These are phyloP conservation scores for Cucumis sativus DNA, from an alignment of 306 rosid genomes.

Conservation along the genomic window DNA sequence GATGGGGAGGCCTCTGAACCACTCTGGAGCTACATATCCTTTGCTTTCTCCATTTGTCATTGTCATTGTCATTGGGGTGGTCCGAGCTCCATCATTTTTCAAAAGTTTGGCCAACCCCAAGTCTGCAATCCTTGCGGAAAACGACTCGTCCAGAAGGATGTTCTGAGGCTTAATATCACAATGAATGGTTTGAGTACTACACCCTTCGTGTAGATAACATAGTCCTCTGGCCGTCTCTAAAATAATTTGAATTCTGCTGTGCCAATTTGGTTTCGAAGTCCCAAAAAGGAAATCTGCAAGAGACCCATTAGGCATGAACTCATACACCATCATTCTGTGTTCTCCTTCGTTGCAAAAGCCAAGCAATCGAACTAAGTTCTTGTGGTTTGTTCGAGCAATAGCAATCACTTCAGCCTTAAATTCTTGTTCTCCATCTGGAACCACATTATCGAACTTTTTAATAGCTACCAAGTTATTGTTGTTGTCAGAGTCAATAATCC, in stretches of 20 bases:
- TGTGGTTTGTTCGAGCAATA: constrained; percentile 23
- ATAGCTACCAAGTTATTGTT: constrained; percentile 20
- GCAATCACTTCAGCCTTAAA: constrained; percentile 22
- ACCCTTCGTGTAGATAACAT: constrained; percentile 29
- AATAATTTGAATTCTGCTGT: constrained; percentile 9
- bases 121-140: constrained; percentile 19
- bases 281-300: constrained; percentile 10
- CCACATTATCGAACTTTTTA: constrained; percentile 18
- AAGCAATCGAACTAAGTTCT: constrained; percentile 4
- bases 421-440: constrained; percentile 24
- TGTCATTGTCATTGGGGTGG: not conserved
- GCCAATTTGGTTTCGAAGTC: constrained; percentile 9
- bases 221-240: constrained; percentile 19
- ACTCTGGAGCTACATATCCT: constrained; percentile 38
- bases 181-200: constrained; percentile 26
- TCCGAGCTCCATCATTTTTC: constrained; percentile 19
- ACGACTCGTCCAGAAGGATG: constrained; percentile 24
- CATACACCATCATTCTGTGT: constrained; percentile 15
- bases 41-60: constrained; percentile 28
- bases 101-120: constrained; percentile 35
- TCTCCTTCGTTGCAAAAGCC: constrained; percentile 17
- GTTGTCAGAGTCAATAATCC: constrained; percentile 2
- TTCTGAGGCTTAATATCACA: constrained; percentile 43
- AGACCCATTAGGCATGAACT: constrained; percentile 17
- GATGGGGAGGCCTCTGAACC: constrained; percentile 26